A percentile compares a stretch with the other conserved stretches of the same genome.
Conservation (phyloP, 345 rosid genomes). For the Noccaea caerulescens region DNA sequence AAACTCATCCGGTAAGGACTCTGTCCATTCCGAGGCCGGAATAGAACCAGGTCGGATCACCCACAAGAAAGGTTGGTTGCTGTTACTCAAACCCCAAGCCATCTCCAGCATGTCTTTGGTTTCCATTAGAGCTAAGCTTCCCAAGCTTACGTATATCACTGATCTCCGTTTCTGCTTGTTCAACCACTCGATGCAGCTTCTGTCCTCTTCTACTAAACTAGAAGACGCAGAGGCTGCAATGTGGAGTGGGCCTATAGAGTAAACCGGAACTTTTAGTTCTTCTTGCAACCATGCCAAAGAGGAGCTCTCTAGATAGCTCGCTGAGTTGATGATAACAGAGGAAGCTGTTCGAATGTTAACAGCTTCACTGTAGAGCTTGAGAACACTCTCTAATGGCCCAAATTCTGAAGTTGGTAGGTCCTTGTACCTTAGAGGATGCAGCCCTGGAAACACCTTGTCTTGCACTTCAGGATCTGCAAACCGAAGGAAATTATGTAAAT, state of each 20-base stretch:
- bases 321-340: conserved; percentile 42
- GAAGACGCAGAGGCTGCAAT: conserved; percentile 36
- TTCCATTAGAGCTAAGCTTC: conserved; percentile 50
- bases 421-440: conserved; percentile 45
- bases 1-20: conserved; percentile 46
- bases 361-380: conserved; percentile 27
- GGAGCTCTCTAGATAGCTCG: conserved; percentile 38
- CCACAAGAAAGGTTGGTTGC: conserved; percentile 58
- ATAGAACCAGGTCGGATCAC: conserved; percentile 49
- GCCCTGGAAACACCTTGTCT: conserved; percentile 36
- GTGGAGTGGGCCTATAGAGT: conserved; percentile 45
- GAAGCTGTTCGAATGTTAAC: conserved; percentile 41
- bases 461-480: conserved; percentile 31
- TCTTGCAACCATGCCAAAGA: conserved; percentile 35
- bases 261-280: conserved; percentile 42
- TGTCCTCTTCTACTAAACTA: conserved; percentile 51
- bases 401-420: conserved; percentile 43
- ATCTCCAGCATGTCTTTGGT: conserved; percentile 41
- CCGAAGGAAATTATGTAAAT: not conserved
- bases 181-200: conserved; percentile 57
- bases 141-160: conserved; percentile 67
- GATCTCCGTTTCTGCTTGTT: conserved; percentile 48
- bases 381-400: conserved; percentile 34
- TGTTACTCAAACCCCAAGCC: conserved; percentile 49
- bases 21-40: conserved; percentile 33